These are phyloP conservation scores for Thuidium tamariscinum DNA, from an alignment of 225 moss, liverwort and hornwort species.

Conservation along the genomic window DNA sequence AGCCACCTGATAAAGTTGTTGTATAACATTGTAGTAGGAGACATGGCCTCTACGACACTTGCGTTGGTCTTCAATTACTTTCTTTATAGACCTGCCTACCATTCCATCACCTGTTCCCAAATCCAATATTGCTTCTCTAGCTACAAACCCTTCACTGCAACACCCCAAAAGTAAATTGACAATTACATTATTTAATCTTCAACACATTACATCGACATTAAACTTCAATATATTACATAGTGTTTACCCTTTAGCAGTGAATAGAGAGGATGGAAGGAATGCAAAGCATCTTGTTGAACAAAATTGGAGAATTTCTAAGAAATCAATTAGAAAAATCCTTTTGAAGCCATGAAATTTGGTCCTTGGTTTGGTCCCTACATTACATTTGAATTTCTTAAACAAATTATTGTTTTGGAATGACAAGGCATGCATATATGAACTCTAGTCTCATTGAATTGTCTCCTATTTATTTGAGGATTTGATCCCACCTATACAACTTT, in stretches of 20 bases:
- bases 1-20: constrained; percentile 22
- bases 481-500: neutral
- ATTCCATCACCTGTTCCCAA: constrained; percentile 23
- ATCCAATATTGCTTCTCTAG: constrained; percentile 9
- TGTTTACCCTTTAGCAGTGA: no score
- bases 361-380: neutral
- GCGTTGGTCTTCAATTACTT: neutral
- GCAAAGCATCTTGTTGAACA: neutral
- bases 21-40: neutral
- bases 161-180: neutral
- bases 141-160: neutral
- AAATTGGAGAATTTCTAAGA: neutral
- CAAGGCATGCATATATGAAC: no score
- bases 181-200: neutral
- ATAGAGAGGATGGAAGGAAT: neutral
- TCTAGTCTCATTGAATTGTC: neutral
- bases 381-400: neutral
- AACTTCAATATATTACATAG: neutral
- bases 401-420: neutral
- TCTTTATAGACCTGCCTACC: constrained; percentile 23
- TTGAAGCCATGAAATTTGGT: neutral
- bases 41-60: neutral
- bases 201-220: neutral
- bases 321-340: neutral
- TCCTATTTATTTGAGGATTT: neutral